Conservation (phyloP, 2,329 filamentous ascomycete genomes). For the Verticillium alfalfae region DNA sequence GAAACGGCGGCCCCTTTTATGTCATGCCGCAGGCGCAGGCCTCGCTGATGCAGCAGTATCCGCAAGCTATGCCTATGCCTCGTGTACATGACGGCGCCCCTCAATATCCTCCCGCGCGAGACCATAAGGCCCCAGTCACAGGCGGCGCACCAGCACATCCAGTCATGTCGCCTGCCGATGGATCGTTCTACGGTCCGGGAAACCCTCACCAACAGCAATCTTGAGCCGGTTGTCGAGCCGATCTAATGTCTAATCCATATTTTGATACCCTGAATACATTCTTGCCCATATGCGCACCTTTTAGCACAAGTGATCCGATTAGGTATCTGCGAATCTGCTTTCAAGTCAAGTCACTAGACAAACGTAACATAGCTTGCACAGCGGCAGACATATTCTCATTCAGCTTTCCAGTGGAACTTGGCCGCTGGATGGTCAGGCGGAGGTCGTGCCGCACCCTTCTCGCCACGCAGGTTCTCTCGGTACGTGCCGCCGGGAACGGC, state of each 20-base stretch:
- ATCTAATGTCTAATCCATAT: background rate
- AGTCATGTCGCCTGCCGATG: background rate
- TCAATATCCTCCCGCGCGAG: background rate
- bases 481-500: slow-evolving; percentile 34
- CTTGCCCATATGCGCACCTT: background rate
- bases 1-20: background rate
- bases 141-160: background rate
- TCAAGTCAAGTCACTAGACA: no score
- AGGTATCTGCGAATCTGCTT: no score
- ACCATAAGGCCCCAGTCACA: background rate
- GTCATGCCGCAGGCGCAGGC: background rate
- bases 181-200: background rate
- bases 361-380: no score
- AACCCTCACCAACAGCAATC: background rate
- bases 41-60: background rate
- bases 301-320: no score
- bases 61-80: background rate
- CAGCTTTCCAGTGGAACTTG: slow-evolving; percentile 32
- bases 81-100: background rate
- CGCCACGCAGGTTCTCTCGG: slow-evolving; percentile 34
- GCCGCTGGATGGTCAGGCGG: slow-evolving; percentile 31
- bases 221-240: background rate
- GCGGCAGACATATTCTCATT: slow-evolving; percentile 15
- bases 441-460: slow-evolving; percentile 24
- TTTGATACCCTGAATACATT: background rate